Evolutionary conservation across 208 protist genomes (phyloP).

Genomic region (Jaenimonas drosophilae): DNA sequence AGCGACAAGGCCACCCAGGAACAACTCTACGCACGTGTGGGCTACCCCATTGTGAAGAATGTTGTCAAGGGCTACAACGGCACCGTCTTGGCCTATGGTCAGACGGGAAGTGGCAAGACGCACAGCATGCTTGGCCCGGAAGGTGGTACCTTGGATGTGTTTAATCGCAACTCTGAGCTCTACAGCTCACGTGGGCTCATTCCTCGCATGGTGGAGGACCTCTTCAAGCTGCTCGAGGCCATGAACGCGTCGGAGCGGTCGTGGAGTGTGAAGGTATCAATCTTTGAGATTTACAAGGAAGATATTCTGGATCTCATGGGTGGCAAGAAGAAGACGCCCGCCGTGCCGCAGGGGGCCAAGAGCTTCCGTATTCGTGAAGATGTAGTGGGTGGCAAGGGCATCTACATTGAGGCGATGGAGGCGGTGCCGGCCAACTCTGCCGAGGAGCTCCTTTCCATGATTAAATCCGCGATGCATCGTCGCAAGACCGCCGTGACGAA

Average conservation of each 20-base stretch:
- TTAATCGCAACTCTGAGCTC: not conserved
- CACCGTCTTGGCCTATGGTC: slow-evolving; percentile 46
- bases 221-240: slow-evolving; percentile 20
- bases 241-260: slow-evolving; percentile 16
- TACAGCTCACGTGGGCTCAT: slow-evolving; percentile 30
- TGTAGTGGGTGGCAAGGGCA: slow-evolving; percentile 10
- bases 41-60: slow-evolving; percentile 23
- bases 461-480: slow-evolving; percentile 15
- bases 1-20: slow-evolving; percentile 19
- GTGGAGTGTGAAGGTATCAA: slow-evolving; percentile 16
- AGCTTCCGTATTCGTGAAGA: slow-evolving; percentile 38
- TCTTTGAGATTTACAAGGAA: slow-evolving; percentile 68
- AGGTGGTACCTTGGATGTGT: slow-evolving; percentile 13
- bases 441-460: slow-evolving; percentile 19
- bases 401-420: slow-evolving; percentile 31
- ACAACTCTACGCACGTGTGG: slow-evolving; percentile 28
- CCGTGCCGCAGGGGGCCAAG: not conserved
- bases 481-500: slow-evolving; percentile 25
- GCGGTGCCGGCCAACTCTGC: slow-evolving; percentile 12
- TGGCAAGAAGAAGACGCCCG: not conserved
- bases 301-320: slow-evolving; percentile 46
- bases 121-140: slow-evolving; percentile 48
- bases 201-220: slow-evolving; percentile 30
- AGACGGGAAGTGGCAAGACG: slow-evolving; percentile 54
- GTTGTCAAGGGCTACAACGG: slow-evolving; percentile 41